These are phyloP conservation scores for Aureobasidium sp. DNA, from an alignment of 2,329 filamentous ascomycete genomes.

Conservation along the genomic window DNA sequence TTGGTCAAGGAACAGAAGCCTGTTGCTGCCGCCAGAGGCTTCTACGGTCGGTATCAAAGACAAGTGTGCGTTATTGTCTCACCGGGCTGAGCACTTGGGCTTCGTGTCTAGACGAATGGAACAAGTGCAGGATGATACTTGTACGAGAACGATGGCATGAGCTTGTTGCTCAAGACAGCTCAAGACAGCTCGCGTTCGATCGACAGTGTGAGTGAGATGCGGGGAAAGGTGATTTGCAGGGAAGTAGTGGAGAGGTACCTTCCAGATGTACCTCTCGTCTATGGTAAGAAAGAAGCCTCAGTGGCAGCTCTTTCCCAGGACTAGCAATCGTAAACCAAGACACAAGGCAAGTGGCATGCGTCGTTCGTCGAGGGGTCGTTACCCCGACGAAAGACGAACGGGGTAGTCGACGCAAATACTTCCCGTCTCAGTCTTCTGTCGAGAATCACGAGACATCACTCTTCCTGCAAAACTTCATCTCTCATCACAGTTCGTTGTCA, in stretches of 20 bases:
- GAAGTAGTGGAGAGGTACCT: not conserved
- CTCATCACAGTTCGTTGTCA: not conserved
- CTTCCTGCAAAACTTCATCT: constrained; percentile 3
- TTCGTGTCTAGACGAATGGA: not conserved
- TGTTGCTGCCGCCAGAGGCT: not conserved
- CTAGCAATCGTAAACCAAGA: not conserved
- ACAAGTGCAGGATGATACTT: not conserved
- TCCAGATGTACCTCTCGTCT: not conserved
- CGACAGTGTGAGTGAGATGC: not conserved
- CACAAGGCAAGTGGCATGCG: not conserved
- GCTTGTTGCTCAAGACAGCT: not conserved
- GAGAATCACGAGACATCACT: not conserved
- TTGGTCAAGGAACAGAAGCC: not conserved
- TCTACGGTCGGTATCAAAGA: not conserved
- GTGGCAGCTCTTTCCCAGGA: not conserved
- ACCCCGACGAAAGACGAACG: not conserved
- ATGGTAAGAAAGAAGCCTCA: not conserved
- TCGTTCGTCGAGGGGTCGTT: not conserved
- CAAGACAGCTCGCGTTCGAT: not conserved
- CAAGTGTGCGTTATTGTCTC: not conserved
- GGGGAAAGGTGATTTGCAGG: constrained; percentile 2
- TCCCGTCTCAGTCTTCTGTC: not conserved
- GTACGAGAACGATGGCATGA: not conserved
- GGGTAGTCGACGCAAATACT: not conserved
- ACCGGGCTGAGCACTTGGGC: not conserved